Conservation (phyloP, 495 filamentous ascomycete species). For the Lasiosphaeria ovina region DNA sequence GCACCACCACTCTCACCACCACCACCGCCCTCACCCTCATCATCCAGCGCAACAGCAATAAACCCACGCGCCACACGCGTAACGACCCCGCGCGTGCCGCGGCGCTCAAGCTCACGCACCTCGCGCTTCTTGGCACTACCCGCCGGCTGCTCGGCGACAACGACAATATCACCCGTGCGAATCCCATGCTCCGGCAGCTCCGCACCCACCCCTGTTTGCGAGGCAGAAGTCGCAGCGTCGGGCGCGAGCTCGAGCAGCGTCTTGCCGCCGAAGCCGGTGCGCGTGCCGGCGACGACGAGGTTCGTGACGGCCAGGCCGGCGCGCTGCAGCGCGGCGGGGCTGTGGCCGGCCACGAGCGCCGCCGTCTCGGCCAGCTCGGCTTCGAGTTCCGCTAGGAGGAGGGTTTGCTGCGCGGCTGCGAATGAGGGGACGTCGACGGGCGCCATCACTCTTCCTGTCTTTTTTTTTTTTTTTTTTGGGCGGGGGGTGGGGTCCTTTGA, state of each 20-base stretch:
- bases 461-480: constrained; percentile 10
- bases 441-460: constrained; percentile 32
- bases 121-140: constrained; percentile 72
- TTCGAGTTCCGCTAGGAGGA: constrained; percentile 74
- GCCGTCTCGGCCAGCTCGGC: constrained; percentile 75
- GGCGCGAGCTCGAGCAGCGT: constrained; percentile 77
- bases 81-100: constrained; percentile 79
- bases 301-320: constrained; percentile 87
- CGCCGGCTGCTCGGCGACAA: constrained; percentile 70
- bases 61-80: constrained; percentile 60
- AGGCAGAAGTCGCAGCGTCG: constrained; percentile 60
- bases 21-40: constrained; percentile 57
- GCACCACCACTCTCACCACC: constrained; percentile 63
- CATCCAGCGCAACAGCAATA: constrained; percentile 69
- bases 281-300: constrained; percentile 68
- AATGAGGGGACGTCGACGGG: constrained; percentile 70
- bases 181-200: constrained; percentile 79
- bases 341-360: constrained; percentile 64
- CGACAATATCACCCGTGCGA: constrained; percentile 81
- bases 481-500: neutral
- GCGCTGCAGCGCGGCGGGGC: constrained; percentile 72
- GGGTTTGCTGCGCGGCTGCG: constrained; percentile 71
- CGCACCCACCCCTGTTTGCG: constrained; percentile 12
- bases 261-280: constrained; percentile 89
- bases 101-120: constrained; percentile 58